A percentile compares a stretch with the other conserved stretches of the same genome.
Evolutionary conservation across 345 rosid species (phyloP).

Genomic region (Gossypium sturtianum): DNA sequence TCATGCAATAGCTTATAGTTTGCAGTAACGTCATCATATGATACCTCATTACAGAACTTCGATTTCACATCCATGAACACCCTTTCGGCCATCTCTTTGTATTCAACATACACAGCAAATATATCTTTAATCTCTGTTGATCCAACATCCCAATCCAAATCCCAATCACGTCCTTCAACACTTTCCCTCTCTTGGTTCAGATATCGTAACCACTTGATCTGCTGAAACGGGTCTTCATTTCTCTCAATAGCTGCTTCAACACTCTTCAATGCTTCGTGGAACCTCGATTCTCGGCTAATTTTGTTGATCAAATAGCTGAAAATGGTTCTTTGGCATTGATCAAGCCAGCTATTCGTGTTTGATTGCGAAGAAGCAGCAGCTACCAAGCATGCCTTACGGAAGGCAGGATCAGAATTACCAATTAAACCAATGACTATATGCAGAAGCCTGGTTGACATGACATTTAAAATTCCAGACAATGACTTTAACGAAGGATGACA

Average conservation of each 20-base stretch:
- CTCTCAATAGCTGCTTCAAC: constrained; percentile 25
- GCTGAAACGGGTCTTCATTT: constrained; percentile 31
- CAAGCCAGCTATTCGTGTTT: constrained; percentile 23
- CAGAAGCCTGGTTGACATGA: constrained; percentile 30
- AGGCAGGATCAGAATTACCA: constrained; percentile 34
- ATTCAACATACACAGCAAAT: constrained; percentile 14
- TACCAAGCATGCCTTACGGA: constrained; percentile 50
- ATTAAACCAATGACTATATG: constrained; percentile 35
- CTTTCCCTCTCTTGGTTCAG: constrained; percentile 23
- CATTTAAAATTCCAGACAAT: constrained; percentile 20
- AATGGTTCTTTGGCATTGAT: constrained; percentile 32
- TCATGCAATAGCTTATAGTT: constrained; percentile 31
- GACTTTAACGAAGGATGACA: constrained; percentile 6
- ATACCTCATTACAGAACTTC: constrained; percentile 38
- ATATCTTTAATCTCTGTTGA: constrained; percentile 18
- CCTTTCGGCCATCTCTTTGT: constrained; percentile 27
- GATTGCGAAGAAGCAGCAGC: constrained; percentile 27
- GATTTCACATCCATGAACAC: constrained; percentile 29
- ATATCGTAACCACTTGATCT: constrained; percentile 40
- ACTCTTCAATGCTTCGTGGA: constrained; percentile 27
- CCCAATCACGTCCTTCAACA: constrained; percentile 12
- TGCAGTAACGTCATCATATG: constrained; percentile 28
- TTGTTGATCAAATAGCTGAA: constrained; percentile 31
- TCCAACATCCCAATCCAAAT: not conserved
- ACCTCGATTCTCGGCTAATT: constrained; percentile 21